Evolutionary conservation across 345 rosid species (phyloP).

Genomic region (Corchorus capsularis): DNA sequence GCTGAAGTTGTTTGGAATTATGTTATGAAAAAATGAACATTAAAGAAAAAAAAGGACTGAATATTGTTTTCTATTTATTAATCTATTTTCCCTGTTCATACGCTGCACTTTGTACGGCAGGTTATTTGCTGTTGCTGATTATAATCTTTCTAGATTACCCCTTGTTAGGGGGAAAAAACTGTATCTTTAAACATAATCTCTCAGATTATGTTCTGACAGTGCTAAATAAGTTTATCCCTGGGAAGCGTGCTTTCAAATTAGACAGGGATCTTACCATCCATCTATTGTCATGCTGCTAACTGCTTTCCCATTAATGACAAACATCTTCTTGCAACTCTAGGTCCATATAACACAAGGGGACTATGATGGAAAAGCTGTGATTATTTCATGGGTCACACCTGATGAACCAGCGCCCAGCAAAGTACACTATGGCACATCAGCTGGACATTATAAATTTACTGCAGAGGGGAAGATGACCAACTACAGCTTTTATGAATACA

Average conservation of each 20-base stretch:
- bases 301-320: slow-evolving; percentile 12
- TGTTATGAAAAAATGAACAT: background rate
- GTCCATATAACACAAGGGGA: slow-evolving; percentile 97
- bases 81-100: no score
- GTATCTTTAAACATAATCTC: background rate
- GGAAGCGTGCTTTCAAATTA: slow-evolving; percentile 1
- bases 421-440: slow-evolving; percentile 61
- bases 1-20: background rate
- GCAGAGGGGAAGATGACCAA: slow-evolving; percentile 64
- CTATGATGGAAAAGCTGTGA: slow-evolving; percentile 83
- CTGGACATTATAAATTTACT: slow-evolving; percentile 46
- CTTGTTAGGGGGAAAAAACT: background rate
- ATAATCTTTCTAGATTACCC: background rate
- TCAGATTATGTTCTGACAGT: background rate
- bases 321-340: slow-evolving; percentile 31
- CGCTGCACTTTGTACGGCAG: background rate
- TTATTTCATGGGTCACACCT: slow-evolving; percentile 86
- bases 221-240: background rate
- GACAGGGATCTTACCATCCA: background rate
- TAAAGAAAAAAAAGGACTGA: background rate
- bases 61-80: no score
- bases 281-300: background rate
- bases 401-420: slow-evolving; percentile 60
- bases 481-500: slow-evolving; percentile 76
- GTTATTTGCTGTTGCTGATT: background rate